phyloP scores from a whole-genome alignment of 2,329 filamentous ascomycete genomes.

The Monosporascus sp. region DNA sequence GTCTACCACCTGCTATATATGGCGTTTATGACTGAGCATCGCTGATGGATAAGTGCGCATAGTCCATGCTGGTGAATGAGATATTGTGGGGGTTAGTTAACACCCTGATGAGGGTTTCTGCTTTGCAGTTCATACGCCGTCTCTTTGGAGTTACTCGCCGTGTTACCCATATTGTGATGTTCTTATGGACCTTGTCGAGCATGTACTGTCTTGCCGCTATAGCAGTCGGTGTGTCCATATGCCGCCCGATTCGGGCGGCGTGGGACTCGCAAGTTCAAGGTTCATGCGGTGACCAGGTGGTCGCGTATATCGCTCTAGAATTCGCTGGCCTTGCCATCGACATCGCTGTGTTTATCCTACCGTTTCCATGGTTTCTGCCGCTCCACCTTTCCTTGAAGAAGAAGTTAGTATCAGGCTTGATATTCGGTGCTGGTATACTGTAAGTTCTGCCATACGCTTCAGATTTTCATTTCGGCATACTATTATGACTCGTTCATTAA shows the following conservation, averaged over 20 bases:
- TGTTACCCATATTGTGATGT: neutral
- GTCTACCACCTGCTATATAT: neutral
- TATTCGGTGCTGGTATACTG: conserved; percentile 3
- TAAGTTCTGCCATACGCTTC: neutral
- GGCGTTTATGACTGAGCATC: too few species aligned
- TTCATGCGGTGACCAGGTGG: conserved; percentile 5
- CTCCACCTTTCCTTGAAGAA: neutral
- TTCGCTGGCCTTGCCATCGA: conserved; percentile 3
- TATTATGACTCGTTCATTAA: neutral
- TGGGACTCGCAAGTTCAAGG: conserved; percentile 3
- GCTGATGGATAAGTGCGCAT: too few species aligned
- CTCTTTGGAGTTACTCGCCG: neutral
- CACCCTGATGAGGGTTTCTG: conserved; percentile 6
- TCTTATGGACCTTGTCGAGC: neutral
- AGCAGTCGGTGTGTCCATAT: neutral
- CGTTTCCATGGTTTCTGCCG: neutral
- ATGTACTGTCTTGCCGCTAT: conserved; percentile 2
- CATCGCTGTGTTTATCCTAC: conserved; percentile 1
- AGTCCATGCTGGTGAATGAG: conserved; percentile 7
- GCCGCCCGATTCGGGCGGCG: conserved; percentile 4
- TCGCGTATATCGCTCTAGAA: conserved; percentile 3
- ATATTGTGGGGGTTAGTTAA: conserved; percentile 6
- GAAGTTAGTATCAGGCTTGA: neutral
- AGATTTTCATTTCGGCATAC: too few species aligned
- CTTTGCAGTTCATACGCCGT: neutral